These are phyloP conservation scores for Chamaecyparis obtusa DNA, from an alignment of 75 land plant species.

Conservation along the genomic window DNA sequence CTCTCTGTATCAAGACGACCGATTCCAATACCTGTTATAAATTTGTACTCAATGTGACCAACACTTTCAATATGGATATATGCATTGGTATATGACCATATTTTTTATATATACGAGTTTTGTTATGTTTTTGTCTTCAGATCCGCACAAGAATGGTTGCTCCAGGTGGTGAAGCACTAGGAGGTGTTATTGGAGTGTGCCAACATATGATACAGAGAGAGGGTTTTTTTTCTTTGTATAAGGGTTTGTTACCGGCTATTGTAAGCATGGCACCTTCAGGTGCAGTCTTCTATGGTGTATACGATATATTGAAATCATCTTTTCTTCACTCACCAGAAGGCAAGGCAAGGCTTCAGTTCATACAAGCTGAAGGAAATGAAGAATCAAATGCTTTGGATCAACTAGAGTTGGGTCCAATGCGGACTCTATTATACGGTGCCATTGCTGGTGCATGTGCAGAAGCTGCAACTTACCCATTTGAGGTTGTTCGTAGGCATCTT, in stretches of 20 bases:
- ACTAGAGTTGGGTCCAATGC: slow-evolving; percentile 71
- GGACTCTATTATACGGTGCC: slow-evolving; percentile 87
- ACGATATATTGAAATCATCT: slow-evolving; percentile 76
- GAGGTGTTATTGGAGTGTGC: slow-evolving; percentile 78
- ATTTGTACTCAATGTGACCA: neutral
- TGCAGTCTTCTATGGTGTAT: slow-evolving; percentile 92
- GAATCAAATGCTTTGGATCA: slow-evolving; percentile 68
- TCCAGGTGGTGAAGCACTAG: slow-evolving; percentile 84
- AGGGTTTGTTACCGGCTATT: slow-evolving; percentile 66
- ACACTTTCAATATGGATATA: neutral
- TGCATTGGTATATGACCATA: neutral
- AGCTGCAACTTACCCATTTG: slow-evolving; percentile 89
- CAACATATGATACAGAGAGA: slow-evolving; percentile 72
- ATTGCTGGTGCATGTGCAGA: slow-evolving; percentile 85
- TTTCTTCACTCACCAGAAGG: slow-evolving; percentile 85
- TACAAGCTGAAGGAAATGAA: slow-evolving; percentile 24
- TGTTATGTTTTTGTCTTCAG: slow-evolving; percentile 38
- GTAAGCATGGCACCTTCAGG: slow-evolving; percentile 80
- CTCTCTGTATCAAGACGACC: neutral
- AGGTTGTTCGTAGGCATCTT: slow-evolving; percentile 82
- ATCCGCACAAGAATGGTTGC: slow-evolving; percentile 79
- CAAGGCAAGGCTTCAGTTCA: slow-evolving; percentile 38
- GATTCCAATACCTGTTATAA: neutral
- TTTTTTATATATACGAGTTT: neutral
- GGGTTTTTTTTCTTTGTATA: slow-evolving; percentile 69